Conservation (phyloP, 1,284 basidiomycete genomes). For the Papiliotrema nemorosa region DNA sequence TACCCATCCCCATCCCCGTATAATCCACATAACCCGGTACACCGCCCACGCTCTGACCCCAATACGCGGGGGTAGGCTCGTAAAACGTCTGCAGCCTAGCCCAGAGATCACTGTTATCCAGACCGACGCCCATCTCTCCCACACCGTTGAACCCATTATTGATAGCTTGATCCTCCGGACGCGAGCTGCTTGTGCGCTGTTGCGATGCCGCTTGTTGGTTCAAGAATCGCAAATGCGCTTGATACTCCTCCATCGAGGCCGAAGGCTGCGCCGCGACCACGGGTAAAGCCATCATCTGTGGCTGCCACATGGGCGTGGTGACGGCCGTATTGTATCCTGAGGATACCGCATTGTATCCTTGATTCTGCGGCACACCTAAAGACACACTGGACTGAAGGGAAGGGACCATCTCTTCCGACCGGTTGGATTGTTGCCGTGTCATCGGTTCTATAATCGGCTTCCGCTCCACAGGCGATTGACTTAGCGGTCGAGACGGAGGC, state of each 20-base stretch:
- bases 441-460: too few relatives aligned
- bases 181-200: too few relatives aligned
- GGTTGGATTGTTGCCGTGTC: not conserved
- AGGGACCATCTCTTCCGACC: not conserved
- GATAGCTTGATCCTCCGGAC: not conserved
- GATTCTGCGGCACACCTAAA: too few relatives aligned
- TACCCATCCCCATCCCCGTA: constrained; percentile 2
- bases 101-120: constrained; percentile 34
- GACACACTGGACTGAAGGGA: too few relatives aligned
- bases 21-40: not conserved
- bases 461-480: not conserved
- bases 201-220: not conserved
- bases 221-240: not conserved
- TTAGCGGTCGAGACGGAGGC: not conserved
- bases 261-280: not conserved
- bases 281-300: not conserved
- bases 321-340: not conserved
- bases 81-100: constrained; percentile 42
- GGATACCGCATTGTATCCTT: too few relatives aligned
- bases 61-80: constrained; percentile 29
- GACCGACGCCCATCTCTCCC: not conserved
- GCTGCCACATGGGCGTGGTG: not conserved
- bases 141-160: not conserved
- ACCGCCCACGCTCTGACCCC: constrained; percentile 11
- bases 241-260: not conserved